Base-by-base conservation (phyloP, 2,329 filamentous ascomycete genomes). In the Arthrobotrys megalospora region DNA sequence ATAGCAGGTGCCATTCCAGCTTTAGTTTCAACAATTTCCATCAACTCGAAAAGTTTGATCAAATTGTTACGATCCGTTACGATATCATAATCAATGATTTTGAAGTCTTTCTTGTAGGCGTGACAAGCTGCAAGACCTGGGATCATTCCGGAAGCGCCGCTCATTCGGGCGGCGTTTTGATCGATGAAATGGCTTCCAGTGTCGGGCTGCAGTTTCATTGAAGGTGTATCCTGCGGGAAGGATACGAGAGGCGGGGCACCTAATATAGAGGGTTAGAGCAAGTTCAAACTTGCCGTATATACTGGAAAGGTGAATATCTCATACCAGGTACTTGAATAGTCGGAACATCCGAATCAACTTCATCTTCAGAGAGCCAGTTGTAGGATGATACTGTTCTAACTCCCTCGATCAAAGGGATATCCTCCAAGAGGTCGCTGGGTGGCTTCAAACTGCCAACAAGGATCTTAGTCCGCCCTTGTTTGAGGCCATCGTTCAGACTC, bases 81-180 rank as follows among this genome's bases (percentile, higher is more conserved):
- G 8, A 76, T 43, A 36, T 76, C 72, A 38, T 76, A 76, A 19
- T 76, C 72, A 14, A 63, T 58, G 12, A 76, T 28, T 16, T 48
- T 64, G 47, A 76, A 76, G 14, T 38, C 34, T 6, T 38, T 24
- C 34, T 66, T 36, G 21, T 70, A 76, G 1, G 53, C 55, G n/a
- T 76, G 34, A 11, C 72, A 76, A 1, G 72, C 72, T 2, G 65
- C 65, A 0, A 76, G 58, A 1, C 64, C 72, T 0, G 72, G 72
- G 8, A 76, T 48, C 48, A 76, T 48, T 6, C 53, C 65, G 2
- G 64, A 64, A 0, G 48, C 45, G 7, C 69, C 69, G 3, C 58
- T 69, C 64, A 69, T 76, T 10, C 72, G 32, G 8, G 64, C 65
- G 6, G 72, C 72, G 45, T 76, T 76, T 19, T 76, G 72, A n/a